These are phyloP conservation scores for Ophiostoma sp. DNA, from an alignment of 2,329 filamentous ascomycete genomes.

Conservation along the genomic window DNA sequence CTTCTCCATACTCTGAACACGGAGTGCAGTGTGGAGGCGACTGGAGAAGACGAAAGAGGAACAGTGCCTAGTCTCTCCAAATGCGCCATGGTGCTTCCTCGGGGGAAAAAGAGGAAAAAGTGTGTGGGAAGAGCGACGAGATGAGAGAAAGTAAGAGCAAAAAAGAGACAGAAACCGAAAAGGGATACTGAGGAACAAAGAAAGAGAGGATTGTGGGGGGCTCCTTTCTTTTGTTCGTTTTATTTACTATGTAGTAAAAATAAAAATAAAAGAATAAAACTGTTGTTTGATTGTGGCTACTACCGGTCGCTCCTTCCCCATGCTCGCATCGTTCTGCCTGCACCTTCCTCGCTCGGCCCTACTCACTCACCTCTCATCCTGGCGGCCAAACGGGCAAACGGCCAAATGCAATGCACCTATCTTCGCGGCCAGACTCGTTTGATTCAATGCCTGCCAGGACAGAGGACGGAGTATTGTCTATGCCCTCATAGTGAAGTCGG, in stretches of 20 bases:
- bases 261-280: too few species aligned
- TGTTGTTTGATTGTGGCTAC: neutral
- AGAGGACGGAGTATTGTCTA: neutral
- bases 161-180: neutral
- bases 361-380: neutral
- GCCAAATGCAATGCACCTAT: neutral
- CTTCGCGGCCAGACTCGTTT: neutral
- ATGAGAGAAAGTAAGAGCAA: neutral
- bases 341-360: neutral
- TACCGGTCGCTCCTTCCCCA: neutral
- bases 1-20: conserved; percentile 12
- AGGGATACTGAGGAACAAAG: conserved; percentile 15
- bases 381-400: conserved; percentile 11
- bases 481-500: neutral
- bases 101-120: conserved; percentile 17
- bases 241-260: neutral
- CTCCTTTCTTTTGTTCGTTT: neutral
- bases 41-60: conserved; percentile 5
- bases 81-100: conserved; percentile 17
- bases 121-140: neutral
- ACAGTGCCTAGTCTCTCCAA: conserved; percentile 1
- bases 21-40: conserved; percentile 12
- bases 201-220: neutral
- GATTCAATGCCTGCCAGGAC: neutral
- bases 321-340: neutral